phyloP scores from a whole-genome alignment of 805 yeast genomes.

The Barnettozyma vustinii region DNA sequence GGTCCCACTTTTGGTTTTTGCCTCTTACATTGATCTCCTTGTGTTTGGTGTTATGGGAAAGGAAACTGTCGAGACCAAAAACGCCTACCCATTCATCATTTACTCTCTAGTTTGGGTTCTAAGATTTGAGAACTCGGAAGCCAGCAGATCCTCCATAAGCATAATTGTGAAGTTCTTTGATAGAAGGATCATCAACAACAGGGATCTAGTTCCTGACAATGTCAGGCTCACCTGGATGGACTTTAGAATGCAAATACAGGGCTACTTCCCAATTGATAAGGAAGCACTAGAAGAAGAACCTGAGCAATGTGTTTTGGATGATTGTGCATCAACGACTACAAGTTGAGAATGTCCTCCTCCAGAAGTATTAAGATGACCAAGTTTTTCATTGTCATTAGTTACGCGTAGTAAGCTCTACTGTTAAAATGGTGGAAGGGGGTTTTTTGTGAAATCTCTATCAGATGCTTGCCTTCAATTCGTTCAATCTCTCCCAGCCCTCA shows the following conservation, averaged over 20 bases:
- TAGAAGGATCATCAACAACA: neutral
- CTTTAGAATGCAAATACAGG: neutral
- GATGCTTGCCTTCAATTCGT: slow-evolving; percentile 29
- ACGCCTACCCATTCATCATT: slow-evolving; percentile 29
- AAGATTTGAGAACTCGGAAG: slow-evolving; percentile 31
- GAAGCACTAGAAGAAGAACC: neutral
- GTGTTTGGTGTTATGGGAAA: slow-evolving; percentile 26
- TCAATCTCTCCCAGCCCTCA: slow-evolving; percentile 66
- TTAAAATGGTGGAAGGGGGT: no score
- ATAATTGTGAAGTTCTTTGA: slow-evolving; percentile 12
- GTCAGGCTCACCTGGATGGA: slow-evolving; percentile 1
- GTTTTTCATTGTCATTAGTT: no score
- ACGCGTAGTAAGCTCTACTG: neutral
- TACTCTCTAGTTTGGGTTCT: slow-evolving; percentile 34
- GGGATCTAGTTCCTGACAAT: neutral
- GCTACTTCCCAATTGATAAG: slow-evolving; percentile 1
- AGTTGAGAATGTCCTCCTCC: neutral
- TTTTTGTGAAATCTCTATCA: no score
- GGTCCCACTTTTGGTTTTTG: slow-evolving; percentile 31
- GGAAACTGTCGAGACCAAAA: slow-evolving; percentile 24
- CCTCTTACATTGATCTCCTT: slow-evolving; percentile 35
- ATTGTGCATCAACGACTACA: neutral
- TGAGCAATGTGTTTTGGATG: neutral
- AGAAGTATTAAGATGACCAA: no score
- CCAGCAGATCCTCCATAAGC: slow-evolving; percentile 21